These are phyloP conservation scores for Exophiala calicioides DNA, from an alignment of 2,329 filamentous ascomycete genomes.

Conservation along the genomic window DNA sequence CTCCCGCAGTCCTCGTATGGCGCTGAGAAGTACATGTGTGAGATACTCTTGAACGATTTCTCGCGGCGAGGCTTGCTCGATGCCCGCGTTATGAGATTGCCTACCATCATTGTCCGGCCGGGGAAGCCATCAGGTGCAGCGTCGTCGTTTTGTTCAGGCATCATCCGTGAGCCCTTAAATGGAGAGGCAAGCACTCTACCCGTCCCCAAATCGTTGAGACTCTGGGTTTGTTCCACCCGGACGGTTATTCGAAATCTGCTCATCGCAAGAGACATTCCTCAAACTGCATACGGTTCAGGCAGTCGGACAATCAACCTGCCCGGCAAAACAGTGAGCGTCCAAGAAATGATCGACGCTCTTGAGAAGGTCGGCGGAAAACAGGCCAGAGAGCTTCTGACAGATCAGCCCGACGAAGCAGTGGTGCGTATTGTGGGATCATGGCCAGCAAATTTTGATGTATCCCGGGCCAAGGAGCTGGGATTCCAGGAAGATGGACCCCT, in stretches of 20 bases:
- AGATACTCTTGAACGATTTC: slow-evolving; percentile 63
- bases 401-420: slow-evolving; percentile 56
- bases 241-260: slow-evolving; percentile 56
- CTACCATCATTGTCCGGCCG: slow-evolving; percentile 58
- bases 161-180: slow-evolving; percentile 56
- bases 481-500: slow-evolving; percentile 46
- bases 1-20: slow-evolving; percentile 64
- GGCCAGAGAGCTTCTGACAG: slow-evolving; percentile 53
- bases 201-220: slow-evolving; percentile 48
- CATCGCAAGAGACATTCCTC: slow-evolving; percentile 48
- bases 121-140: slow-evolving; percentile 55
- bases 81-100: slow-evolving; percentile 59
- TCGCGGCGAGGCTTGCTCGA: slow-evolving; percentile 59
- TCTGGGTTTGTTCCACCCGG: slow-evolving; percentile 56
- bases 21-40: slow-evolving; percentile 62
- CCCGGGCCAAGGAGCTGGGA: slow-evolving; percentile 54
- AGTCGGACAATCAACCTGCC: slow-evolving; percentile 59
- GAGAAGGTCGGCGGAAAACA: slow-evolving; percentile 59
- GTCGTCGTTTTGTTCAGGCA: slow-evolving; percentile 54
- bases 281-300: too few species aligned
- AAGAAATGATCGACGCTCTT: slow-evolving; percentile 57
- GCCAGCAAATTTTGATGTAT: slow-evolving; percentile 59
- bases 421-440: slow-evolving; percentile 63
- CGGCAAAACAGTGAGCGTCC: slow-evolving; percentile 53
- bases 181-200: slow-evolving; percentile 54